A percentile compares a stretch with the other conserved stretches of the same genome.
phyloP scores from a whole-genome alignment of 108 stramenopile species.

The Licmophora abbreviata region DNA sequence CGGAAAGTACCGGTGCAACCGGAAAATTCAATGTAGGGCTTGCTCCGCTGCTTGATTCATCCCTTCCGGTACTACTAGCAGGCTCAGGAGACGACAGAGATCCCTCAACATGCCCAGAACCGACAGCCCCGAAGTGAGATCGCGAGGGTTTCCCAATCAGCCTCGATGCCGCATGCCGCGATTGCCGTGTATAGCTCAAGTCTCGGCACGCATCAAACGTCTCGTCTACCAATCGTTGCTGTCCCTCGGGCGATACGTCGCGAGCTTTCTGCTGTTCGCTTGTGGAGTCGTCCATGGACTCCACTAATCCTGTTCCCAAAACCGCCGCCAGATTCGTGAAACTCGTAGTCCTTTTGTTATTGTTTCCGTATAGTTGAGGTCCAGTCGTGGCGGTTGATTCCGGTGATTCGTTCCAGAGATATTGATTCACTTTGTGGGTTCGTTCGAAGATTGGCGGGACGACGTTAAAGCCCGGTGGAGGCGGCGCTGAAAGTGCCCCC shows the following conservation, averaged over 20 bases:
- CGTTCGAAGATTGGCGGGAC: conserved; percentile 1
- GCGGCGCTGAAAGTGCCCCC: conserved; percentile 10
- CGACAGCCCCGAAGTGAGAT: too few relatives aligned
- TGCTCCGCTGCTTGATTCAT: too few relatives aligned
- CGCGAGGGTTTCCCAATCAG: conserved; percentile 29
- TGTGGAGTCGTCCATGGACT: conserved; percentile 73
- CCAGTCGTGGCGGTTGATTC: too few relatives aligned
- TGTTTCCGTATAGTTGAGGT: not conserved
- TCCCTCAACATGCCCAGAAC: too few relatives aligned
- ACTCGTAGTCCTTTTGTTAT: conserved; percentile 29
- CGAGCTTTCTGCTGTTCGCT: conserved; percentile 6
- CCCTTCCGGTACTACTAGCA: too few relatives aligned
- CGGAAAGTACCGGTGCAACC: too few relatives aligned
- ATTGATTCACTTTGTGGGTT: conserved; percentile 3
- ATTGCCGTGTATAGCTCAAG: conserved; percentile 56
- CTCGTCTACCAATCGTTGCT: conserved; percentile 4
- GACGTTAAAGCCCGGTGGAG: conserved; percentile 12
- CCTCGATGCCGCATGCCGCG: conserved; percentile 57
- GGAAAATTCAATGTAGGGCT: too few relatives aligned
- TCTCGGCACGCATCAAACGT: conserved; percentile 13
- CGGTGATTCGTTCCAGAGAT: conserved; percentile 3
- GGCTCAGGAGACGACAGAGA: too few relatives aligned
- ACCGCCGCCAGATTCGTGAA: conserved; percentile 66
- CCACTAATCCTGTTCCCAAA: conserved; percentile 68
- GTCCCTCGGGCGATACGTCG: not conserved